phyloP scores from a whole-genome alignment of 768 basidiomycete genomes.

The Podaxis carcinomalis region DNA sequence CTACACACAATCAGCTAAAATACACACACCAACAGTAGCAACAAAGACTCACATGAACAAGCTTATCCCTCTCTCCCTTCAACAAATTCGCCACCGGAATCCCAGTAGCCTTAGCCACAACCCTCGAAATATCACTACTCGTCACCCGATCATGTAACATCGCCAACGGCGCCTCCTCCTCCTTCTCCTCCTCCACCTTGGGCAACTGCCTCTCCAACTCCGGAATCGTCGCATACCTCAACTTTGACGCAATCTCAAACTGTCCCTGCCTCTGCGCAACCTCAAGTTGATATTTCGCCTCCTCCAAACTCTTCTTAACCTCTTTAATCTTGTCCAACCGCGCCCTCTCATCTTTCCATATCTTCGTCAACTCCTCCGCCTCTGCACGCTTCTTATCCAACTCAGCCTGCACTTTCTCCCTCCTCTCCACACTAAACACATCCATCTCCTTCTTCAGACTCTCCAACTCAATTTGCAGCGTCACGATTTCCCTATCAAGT shows the following conservation, averaged over 20 bases:
- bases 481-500: constrained; percentile 80
- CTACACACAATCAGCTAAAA: constrained; percentile 28
- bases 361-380: constrained; percentile 51
- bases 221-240: constrained; percentile 83
- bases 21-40: background rate
- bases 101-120: constrained; percentile 85
- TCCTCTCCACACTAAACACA: constrained; percentile 74
- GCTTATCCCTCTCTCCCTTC: constrained; percentile 85
- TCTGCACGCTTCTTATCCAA: constrained; percentile 58
- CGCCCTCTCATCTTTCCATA: constrained; percentile 77
- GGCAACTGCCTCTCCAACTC: constrained; percentile 73
- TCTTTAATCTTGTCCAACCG: constrained; percentile 68
- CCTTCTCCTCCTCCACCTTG: constrained; percentile 39
- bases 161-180: constrained; percentile 45
- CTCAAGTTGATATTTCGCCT: constrained; percentile 82
- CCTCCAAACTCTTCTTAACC: constrained; percentile 70
- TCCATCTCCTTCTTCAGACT: constrained; percentile 87
- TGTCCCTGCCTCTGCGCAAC: constrained; percentile 88
- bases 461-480: constrained; percentile 85
- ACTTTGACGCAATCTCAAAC: constrained; percentile 76
- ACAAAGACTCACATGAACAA: constrained; percentile 66
- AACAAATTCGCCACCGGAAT: constrained; percentile 87
- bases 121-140: constrained; percentile 83
- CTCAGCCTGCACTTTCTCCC: constrained; percentile 60
- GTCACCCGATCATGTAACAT: constrained; percentile 87